These are phyloP conservation scores for Aspergillus diversus DNA, from an alignment of 495 filamentous ascomycete species.

Conservation along the genomic window DNA sequence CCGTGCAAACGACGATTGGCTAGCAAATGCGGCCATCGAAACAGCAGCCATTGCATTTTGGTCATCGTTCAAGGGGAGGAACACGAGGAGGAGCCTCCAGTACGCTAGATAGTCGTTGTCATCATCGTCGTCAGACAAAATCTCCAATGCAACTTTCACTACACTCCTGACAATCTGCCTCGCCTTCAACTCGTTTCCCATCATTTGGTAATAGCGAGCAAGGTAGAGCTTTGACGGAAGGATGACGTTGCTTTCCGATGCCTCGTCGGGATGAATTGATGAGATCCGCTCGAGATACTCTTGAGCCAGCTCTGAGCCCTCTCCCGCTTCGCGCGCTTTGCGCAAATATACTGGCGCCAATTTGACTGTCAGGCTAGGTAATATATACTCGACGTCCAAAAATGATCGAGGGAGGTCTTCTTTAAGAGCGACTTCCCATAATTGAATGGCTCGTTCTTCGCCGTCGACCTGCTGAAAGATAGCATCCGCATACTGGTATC, in stretches of 20 bases:
- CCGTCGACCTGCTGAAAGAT: conserved; percentile 21
- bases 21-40: conserved; percentile 25
- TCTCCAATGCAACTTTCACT: conserved; percentile 40
- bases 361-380: conserved; percentile 24
- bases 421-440: conserved; percentile 27
- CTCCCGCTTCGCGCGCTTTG: conserved; percentile 16
- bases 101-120: conserved; percentile 47
- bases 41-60: conserved; percentile 29
- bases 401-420: conserved; percentile 24
- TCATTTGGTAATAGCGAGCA: conserved; percentile 34
- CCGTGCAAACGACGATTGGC: conserved; percentile 8
- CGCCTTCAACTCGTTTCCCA: conserved; percentile 29
- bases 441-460: conserved; percentile 23
- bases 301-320: conserved; percentile 16
- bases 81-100: conserved; percentile 30
- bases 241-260: conserved; percentile 23
- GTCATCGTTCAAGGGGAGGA: conserved; percentile 32
- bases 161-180: conserved; percentile 31
- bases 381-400: conserved; percentile 22
- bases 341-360: conserved; percentile 26
- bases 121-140: conserved; percentile 47
- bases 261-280: conserved; percentile 19
- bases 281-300: conserved; percentile 21
- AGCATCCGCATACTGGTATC: conserved; percentile 27
- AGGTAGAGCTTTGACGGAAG: conserved; percentile 28